These are phyloP conservation scores for Ilyonectria mors-panacis DNA, from an alignment of 2,329 filamentous ascomycete genomes.

Conservation along the genomic window DNA sequence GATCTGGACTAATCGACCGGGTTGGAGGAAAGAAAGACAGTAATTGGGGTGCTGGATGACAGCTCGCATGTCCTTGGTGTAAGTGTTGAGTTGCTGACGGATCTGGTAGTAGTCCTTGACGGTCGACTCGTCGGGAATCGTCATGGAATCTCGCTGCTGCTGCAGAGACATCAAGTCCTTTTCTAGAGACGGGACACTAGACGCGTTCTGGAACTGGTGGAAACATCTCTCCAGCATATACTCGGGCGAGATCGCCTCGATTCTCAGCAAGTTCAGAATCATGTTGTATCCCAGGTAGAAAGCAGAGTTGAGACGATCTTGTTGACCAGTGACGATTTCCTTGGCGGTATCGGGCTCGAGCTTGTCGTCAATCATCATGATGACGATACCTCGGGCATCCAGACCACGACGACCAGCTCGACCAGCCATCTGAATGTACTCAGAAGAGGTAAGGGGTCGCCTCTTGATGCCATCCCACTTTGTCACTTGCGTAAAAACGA, in stretches of 20 bases:
- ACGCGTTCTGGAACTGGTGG: slow-evolving; percentile 97
- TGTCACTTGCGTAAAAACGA: slow-evolving; percentile 96
- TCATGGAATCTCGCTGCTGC: slow-evolving; percentile 78
- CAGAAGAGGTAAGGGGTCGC: slow-evolving; percentile 91
- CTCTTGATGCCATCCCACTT: slow-evolving; percentile 91
- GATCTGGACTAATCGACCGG: slow-evolving; percentile 89
- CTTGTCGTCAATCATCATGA: slow-evolving; percentile 99
- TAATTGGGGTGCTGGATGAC: slow-evolving; percentile 95
- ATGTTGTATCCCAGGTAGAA: slow-evolving; percentile 99
- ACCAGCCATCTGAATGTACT: slow-evolving; percentile 99
- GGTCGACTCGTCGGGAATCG: slow-evolving; percentile 87
- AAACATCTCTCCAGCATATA: slow-evolving; percentile 99
- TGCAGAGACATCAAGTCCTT: slow-evolving; percentile 86
- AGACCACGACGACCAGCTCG: slow-evolving; percentile 96
- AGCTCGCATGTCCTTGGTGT: slow-evolving; percentile 89
- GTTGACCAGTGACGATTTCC: slow-evolving; percentile 94
- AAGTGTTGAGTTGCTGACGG: slow-evolving; percentile 85
- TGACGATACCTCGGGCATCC: slow-evolving; percentile 97
- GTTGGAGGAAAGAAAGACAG: slow-evolving; percentile 86
- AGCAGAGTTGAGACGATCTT: slow-evolving; percentile 97
- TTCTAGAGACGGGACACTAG: slow-evolving; percentile 87
- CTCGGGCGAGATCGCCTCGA: slow-evolving; percentile 99
- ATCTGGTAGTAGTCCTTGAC: slow-evolving; percentile 96
- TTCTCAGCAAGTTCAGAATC: slow-evolving; percentile 95
- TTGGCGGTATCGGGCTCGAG: slow-evolving; percentile 96